Evolutionary conservation across 306 rosid genomes (phyloP).

Genomic region (Acacia crassicarpa): DNA sequence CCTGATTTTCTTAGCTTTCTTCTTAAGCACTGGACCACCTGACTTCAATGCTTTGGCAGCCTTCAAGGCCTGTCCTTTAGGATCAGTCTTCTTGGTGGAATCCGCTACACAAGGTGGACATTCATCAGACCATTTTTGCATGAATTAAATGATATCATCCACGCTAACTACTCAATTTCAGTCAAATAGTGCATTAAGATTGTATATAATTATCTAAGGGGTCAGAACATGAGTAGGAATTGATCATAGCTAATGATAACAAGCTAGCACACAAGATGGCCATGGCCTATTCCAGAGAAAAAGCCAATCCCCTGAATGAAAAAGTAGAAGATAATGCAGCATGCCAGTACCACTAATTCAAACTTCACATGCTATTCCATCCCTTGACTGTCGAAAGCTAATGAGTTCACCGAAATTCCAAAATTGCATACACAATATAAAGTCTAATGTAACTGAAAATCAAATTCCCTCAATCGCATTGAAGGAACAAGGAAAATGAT

Average conservation of each 20-base stretch:
- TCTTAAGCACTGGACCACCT: slow-evolving; percentile 62
- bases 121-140: background rate
- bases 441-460: background rate
- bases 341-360: background rate
- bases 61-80: slow-evolving; percentile 88
- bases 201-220: background rate
- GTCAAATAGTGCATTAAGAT: background rate
- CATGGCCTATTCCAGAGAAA: background rate
- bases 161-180: background rate
- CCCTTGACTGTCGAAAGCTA: background rate
- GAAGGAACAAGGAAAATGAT: background rate
- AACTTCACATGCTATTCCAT: background rate
- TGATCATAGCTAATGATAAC: background rate
- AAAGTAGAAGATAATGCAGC: background rate
- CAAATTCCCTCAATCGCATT: background rate
- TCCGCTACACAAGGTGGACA: slow-evolving; percentile 41
- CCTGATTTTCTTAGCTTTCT: slow-evolving; percentile 82
- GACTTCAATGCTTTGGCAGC: slow-evolving; percentile 90
- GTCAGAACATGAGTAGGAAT: background rate
- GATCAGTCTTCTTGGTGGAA: slow-evolving; percentile 61
- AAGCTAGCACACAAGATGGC: background rate
- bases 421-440: background rate
- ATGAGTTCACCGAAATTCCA: background rate
- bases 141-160: background rate
- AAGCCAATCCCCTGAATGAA: background rate